These are phyloP conservation scores for Populus trichocarpa DNA, from an alignment of 441 rosid species.

Conservation along the genomic window DNA sequence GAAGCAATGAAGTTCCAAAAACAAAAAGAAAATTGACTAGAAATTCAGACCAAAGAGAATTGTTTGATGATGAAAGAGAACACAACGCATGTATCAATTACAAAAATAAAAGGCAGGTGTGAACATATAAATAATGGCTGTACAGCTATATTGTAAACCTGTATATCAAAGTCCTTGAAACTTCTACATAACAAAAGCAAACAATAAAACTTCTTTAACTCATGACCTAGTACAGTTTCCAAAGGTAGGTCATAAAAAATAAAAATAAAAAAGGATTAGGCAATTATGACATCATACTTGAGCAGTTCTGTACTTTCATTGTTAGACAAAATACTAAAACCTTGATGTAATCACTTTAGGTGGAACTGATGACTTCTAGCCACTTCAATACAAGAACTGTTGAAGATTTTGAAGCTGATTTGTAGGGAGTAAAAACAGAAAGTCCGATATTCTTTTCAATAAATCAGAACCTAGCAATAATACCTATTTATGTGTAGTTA, in stretches of 20 bases:
- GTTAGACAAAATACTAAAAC: neutral
- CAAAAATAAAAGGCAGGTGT: neutral
- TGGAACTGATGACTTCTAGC: constrained; percentile 1
- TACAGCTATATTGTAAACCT: neutral
- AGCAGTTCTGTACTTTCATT: neutral
- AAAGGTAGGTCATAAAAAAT: neutral
- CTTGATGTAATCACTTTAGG: neutral
- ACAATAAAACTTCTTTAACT: neutral
- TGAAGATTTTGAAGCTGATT: no score
- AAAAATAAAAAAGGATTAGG: constrained; percentile 1
- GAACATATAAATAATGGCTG: neutral
- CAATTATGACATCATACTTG: neutral
- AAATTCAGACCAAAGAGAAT: neutral
- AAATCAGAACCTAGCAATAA: no score
- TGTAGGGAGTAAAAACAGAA: no score
- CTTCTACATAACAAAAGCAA: neutral
- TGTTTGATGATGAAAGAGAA: neutral
- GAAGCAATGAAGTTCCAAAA: neutral
- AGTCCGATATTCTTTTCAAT: no score
- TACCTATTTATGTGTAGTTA: no score
- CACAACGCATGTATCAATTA: neutral
- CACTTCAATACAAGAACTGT: neutral
- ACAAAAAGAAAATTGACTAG: neutral
- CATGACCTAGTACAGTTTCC: neutral
- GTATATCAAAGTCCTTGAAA: neutral